Evolutionary conservation across 2,329 filamentous ascomycete species (phyloP), one percentile per base, ranked within the genome.

Genomic region (Arthrobotrys entomopaga): DNA sequence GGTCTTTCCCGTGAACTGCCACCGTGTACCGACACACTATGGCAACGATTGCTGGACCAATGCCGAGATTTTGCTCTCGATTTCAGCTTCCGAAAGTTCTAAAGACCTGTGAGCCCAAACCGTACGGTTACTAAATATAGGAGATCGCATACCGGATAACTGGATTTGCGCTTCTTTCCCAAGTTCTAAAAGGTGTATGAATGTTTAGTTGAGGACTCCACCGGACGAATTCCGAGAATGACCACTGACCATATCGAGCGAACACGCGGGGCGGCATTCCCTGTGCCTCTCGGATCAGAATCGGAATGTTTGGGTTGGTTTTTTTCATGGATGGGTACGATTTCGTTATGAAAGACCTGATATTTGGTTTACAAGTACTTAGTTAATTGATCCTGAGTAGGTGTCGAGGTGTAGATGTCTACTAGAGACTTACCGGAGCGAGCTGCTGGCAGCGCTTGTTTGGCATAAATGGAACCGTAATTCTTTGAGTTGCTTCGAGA

Each of bases 281-380:
- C 79, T 88, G 85, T 61, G 94, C 95, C 85, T 98, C 95, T 81
- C 95, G 91, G 80, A 99, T 89, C 85, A 99, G 86, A 83, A 99
- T 98, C 64, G 95, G 95, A 56, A 87, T 93, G 83, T 91, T 85
- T 67, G 95, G 95, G 85, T 99, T 99, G 87, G 94, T 91, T 86
- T 96, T 96, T 89, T 99, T 99, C 94, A 99, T 98, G 74, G 91
- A 95, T 53, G 95, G 95, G 83, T 99, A 99, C 78, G 93, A 89
- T 81, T 92, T 89, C 77, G 90, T 90, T 78, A 99, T 86, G 84
- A 99, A 99, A 29, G 91, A 89, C 82, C 95, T 97, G 59, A 54
- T 40, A 46, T 46, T 46, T 10, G 42, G 13, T 46, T 19, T 46
- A 46, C n/a, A 19, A 19, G n/a, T 13, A n/a, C n/a, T n/a, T n/a